These are phyloP conservation scores for Lojkania enalia DNA, from an alignment of 2,329 filamentous ascomycete genomes.

Conservation along the genomic window DNA sequence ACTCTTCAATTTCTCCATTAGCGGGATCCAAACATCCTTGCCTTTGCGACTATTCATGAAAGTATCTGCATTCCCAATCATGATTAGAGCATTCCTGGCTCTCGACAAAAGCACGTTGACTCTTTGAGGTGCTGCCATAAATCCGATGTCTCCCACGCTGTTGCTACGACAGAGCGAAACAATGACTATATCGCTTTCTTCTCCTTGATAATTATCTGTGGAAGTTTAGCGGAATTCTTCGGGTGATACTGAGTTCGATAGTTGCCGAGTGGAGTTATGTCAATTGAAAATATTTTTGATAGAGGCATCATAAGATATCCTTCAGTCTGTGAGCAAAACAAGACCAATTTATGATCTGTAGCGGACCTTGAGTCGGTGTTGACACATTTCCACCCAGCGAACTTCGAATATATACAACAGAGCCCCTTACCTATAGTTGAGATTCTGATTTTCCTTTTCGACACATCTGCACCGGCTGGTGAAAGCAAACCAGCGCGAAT, in stretches of 20 bases:
- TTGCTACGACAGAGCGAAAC: constrained; percentile 71
- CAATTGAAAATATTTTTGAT: no score
- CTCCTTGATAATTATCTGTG: constrained; percentile 76
- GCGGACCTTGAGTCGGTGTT: no score
- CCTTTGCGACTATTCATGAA: constrained; percentile 65
- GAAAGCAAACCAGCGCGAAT: constrained; percentile 65
- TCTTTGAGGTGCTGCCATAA: constrained; percentile 67
- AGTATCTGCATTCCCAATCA: constrained; percentile 71
- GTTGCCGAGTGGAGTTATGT: no score
- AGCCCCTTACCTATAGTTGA: constrained; percentile 74
- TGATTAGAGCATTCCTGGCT: constrained; percentile 66
- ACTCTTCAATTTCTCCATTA: constrained; percentile 60
- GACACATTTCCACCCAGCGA: no score
- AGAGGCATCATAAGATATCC: no score
- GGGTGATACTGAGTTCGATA: not conserved
- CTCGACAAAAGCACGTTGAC: constrained; percentile 72
- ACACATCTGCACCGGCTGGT: constrained; percentile 54
- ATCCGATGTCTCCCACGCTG: constrained; percentile 65
- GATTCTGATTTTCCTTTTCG: constrained; percentile 60
- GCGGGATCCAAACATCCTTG: constrained; percentile 58
- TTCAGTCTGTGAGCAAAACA: no score
- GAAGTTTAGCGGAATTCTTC: not conserved
- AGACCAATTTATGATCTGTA: no score
- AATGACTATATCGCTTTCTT: constrained; percentile 74
- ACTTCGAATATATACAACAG: no score